Evolutionary conservation across 257 asterid species (phyloP), one percentile per base, ranked within the genome.

Genomic region (Ligustrum vulgare): DNA sequence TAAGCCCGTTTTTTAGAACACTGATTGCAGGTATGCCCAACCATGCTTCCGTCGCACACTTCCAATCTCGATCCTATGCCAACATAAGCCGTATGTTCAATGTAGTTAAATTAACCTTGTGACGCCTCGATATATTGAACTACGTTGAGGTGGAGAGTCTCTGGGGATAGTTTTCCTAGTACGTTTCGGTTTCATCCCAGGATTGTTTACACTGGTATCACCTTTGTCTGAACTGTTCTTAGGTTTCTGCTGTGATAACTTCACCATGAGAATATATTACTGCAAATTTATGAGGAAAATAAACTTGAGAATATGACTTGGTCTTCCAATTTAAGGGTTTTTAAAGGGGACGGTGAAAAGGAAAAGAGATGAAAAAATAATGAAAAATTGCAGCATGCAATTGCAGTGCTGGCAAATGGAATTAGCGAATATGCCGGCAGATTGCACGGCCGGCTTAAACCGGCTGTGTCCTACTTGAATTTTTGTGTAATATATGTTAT

Each of bases 101-200:
- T 25, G 67, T 60, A 32, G 8, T 23, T 60, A 13, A 8, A 8
- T 13, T 32, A n/a, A 91, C 97, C 97, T 91, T 0, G 97, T 91
- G 32, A 91, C 97, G 0, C 97, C 97, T 9, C 97, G 93, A 80
- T 87, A 90, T 64, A 92, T 85, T 0, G 96, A 90, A 70, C 96
- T 92, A 4, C 97, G 93, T 71, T 92, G 86, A 74, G 94, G 95
- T 22, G 97, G 96, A 34, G 97, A 85, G 85, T 92, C 97, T 72
- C 97, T 70, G 0, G 96, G 97, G 77, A 92, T 89, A 62, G 97
- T 89, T 80, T 90, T 92, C 86, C 97, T 79, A 18, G 97, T 90
- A 15, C 97, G 88, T 76, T 87, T 92, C 20, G 77, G 86, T 76
- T 86, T 90, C 70, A 69, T 72, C 49, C 77, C 88, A 5, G 87